These are phyloP conservation scores for Erodium trifolium DNA, from an alignment of 441 rosid species.

Conservation along the genomic window DNA sequence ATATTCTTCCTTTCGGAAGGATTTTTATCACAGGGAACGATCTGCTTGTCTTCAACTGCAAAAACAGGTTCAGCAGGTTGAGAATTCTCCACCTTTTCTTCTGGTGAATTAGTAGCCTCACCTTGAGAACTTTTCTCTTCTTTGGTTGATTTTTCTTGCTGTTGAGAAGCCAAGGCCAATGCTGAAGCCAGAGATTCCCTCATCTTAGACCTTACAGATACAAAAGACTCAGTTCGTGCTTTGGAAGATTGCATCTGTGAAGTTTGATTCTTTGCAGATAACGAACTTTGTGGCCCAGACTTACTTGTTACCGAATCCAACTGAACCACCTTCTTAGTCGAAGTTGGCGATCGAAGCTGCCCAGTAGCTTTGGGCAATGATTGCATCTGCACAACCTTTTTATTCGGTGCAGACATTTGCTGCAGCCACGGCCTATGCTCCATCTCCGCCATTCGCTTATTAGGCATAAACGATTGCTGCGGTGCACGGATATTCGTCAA, in stretches of 20 bases:
- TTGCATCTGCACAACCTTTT: constrained; percentile 32
- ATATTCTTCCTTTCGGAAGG: not conserved
- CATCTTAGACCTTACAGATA: constrained; percentile 79
- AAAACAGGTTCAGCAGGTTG: constrained; percentile 23
- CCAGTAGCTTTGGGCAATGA: constrained; percentile 26
- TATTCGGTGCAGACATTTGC: constrained; percentile 36
- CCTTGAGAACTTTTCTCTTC: constrained; percentile 31
- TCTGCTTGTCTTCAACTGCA: constrained; percentile 6
- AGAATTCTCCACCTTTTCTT: constrained; percentile 21
- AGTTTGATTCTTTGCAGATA: constrained; percentile 31
- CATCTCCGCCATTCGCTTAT: constrained; percentile 37
- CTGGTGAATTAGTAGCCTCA: constrained; percentile 23
- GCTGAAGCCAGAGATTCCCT: constrained; percentile 78
- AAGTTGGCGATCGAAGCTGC: constrained; percentile 33
- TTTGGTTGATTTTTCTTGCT: constrained; percentile 25
- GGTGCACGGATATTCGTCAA: constrained; percentile 26
- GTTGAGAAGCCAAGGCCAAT: constrained; percentile 52
- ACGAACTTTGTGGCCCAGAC: constrained; percentile 29
- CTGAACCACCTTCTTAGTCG: constrained; percentile 26
- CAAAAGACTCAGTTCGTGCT: constrained; percentile 39
- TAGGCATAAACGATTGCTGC: constrained; percentile 28
- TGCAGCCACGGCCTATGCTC: constrained; percentile 85
- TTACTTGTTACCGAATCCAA: constrained; percentile 34
- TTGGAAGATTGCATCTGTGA: constrained; percentile 35
- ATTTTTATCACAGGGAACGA: too few relatives aligned